Evolutionary conservation across 306 rosid genomes (phyloP).

Genomic region (Quercus bicolor): DNA sequence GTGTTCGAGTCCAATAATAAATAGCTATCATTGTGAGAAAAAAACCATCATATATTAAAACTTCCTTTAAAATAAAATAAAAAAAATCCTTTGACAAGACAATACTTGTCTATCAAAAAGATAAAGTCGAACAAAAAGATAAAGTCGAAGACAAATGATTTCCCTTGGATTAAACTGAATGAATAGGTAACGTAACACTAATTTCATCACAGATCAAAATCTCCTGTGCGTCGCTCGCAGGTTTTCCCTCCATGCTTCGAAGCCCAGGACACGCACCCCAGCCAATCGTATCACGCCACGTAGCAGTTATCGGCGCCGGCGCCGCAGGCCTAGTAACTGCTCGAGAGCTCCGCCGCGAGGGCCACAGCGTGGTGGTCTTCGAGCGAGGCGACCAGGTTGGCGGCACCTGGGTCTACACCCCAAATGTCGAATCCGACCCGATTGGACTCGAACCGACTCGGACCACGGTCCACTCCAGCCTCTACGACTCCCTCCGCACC

Average conservation of each 20-base stretch:
- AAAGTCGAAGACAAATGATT: no score
- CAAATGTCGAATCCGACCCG: constrained; percentile 55
- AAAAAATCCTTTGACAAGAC: no score
- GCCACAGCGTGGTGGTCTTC: constrained; percentile 58
- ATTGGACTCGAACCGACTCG: constrained; percentile 48
- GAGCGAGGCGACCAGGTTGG: constrained; percentile 53
- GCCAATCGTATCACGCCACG: constrained; percentile 37
- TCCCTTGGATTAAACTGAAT: no score
- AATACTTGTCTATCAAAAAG: no score
- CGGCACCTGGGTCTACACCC: constrained; percentile 66
- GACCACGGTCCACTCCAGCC: constrained; percentile 48
- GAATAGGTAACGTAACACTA: no score
- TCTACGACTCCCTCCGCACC: constrained; percentile 69
- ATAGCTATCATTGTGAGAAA: accelerated
- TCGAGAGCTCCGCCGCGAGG: constrained; percentile 71
- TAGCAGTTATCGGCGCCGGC: constrained; percentile 81
- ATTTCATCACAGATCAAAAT: no score
- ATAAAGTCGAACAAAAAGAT: no score
- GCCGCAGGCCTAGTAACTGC: constrained; percentile 58
- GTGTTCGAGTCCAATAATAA: no score
- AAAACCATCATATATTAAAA: accelerated
- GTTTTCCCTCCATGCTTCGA: no score
- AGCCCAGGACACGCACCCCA: not conserved
- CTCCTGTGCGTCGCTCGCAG: no score
- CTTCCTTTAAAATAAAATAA: no score